phyloP scores from a whole-genome alignment of 2,329 filamentous ascomycete genomes.

The Dendrostoma leiphaemia region DNA sequence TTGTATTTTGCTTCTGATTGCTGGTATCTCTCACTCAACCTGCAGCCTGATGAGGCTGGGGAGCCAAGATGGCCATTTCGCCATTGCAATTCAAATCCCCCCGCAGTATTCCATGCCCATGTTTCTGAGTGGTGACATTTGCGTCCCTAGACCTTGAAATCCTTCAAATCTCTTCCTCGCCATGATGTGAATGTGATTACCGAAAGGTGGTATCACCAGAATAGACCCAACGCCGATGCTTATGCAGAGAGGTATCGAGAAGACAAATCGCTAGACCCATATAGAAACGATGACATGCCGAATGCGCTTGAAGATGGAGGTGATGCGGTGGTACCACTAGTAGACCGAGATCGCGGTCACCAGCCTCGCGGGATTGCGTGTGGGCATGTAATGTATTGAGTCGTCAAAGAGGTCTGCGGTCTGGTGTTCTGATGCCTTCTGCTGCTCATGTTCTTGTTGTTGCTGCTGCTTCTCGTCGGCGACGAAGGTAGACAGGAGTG shows the following conservation, averaged over 20 bases:
- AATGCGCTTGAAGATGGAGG: not conserved
- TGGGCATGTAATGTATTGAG: constrained; percentile 48
- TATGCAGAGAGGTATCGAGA: constrained; percentile 1
- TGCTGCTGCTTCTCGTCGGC: constrained; percentile 54
- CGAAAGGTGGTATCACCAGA: not conserved
- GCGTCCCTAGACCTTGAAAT: not conserved
- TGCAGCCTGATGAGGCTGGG: not conserved
- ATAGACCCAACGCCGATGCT: not conserved
- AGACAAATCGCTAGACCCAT: not conserved
- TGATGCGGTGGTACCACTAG: constrained; percentile 31
- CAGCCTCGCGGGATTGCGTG: constrained; percentile 47
- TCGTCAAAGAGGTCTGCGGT: constrained; percentile 46
- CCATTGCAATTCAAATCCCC: not conserved
- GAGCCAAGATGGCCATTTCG: not conserved
- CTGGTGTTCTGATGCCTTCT: constrained; percentile 27
- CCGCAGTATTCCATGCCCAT: not conserved
- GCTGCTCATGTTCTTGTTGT: not conserved
- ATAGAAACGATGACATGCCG: not conserved
- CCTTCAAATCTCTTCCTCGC: not conserved
- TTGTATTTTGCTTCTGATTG: not conserved
- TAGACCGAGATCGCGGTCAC: constrained; percentile 58
- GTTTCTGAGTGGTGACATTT: not conserved
- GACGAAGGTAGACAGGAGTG: constrained; percentile 57
- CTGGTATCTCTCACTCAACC: not conserved
- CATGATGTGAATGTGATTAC: not conserved